Conservation (phyloP, 345 rosid species). For the rapeseed (Brassica napus) region DNA sequence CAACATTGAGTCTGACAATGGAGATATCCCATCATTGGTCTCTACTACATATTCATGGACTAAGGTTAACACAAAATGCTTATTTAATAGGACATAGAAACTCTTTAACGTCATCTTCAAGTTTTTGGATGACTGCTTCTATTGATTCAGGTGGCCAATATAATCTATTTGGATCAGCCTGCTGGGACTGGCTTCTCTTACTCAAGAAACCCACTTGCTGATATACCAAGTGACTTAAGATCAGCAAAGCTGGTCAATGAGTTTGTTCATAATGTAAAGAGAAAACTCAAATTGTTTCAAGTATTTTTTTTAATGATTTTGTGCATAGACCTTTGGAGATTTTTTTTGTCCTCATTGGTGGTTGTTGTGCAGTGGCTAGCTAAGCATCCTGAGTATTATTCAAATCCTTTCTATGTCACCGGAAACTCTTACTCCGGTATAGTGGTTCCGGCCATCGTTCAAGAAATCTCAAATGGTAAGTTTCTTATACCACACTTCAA, state of each 20-base stretch:
- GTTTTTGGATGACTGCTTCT: background rate
- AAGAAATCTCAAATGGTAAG: constrained; percentile 30
- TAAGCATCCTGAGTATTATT: constrained; percentile 26
- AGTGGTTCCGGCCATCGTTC: constrained; percentile 19
- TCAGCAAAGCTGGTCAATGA: constrained; percentile 42
- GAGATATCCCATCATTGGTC: constrained; percentile 58
- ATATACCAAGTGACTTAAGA: constrained; percentile 49
- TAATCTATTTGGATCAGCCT: constrained; percentile 74
- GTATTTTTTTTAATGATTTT: background rate
- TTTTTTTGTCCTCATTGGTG: background rate
- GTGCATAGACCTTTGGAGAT: background rate
- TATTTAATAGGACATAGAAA: constrained; percentile 38
- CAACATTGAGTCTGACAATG: constrained; percentile 53
- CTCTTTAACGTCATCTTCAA: background rate
- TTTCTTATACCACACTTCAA: background rate
- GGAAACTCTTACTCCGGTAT: constrained; percentile 35
- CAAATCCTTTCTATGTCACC: constrained; percentile 30
- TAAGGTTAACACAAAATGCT: constrained; percentile 42
- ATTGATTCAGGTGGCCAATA: constrained; percentile 53
- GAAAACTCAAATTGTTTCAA: constrained; percentile 31
- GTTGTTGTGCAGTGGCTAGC: constrained; percentile 33
- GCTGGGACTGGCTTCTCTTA: constrained; percentile 78
- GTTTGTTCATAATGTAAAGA: constrained; percentile 43
- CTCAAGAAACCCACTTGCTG: constrained; percentile 44
- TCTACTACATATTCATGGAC: constrained; percentile 71